Conservation (phyloP, 1,284 basidiomycete genomes). For the Trametes polyzona region DNA sequence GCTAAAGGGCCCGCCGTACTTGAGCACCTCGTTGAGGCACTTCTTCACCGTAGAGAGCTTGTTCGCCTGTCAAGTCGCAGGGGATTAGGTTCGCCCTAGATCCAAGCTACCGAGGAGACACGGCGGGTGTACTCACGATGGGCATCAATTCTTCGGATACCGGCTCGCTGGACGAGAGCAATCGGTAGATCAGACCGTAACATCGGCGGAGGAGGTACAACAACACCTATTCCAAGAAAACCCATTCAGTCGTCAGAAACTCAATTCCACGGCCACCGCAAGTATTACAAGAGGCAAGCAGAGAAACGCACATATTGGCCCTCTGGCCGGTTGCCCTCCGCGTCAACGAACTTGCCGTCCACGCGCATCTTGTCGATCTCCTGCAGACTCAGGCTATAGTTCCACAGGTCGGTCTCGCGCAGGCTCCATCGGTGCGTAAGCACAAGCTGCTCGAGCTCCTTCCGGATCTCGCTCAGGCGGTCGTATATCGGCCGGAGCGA, state of each 20-base stretch:
- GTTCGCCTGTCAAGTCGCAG: conserved; percentile 68
- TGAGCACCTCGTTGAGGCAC: conserved; percentile 95
- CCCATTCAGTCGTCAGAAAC: background rate
- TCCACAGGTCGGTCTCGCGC: conserved; percentile 94
- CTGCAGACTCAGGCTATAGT: conserved; percentile 92
- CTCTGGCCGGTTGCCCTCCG: conserved; percentile 87
- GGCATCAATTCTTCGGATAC: conserved; percentile 99
- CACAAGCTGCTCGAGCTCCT: conserved; percentile 84
- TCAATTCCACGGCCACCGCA: background rate
- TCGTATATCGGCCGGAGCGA: conserved; percentile 96
- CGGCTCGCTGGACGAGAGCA: conserved; percentile 97
- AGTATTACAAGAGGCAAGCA: conserved; percentile 11
- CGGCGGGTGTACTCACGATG: conserved; percentile 70
- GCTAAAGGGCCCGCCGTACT: conserved; percentile 95
- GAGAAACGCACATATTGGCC: conserved; percentile 93
- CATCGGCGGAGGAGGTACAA: conserved; percentile 93
- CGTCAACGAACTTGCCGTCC: conserved; percentile 96
- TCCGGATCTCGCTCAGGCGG: conserved; percentile 84
- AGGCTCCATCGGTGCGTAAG: conserved; percentile 98
- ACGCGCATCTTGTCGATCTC: conserved; percentile 98
- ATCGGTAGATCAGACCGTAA: conserved; percentile 93
- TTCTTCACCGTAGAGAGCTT: conserved; percentile 94
- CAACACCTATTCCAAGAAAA: conserved; percentile 66
- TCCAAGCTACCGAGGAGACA: background rate
- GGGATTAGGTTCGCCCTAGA: background rate